A percentile compares a stretch with the other conserved stretches of the same genome.
phyloP scores from a whole-genome alignment of 495 filamentous ascomycete species.

The Penicillium soppii region DNA sequence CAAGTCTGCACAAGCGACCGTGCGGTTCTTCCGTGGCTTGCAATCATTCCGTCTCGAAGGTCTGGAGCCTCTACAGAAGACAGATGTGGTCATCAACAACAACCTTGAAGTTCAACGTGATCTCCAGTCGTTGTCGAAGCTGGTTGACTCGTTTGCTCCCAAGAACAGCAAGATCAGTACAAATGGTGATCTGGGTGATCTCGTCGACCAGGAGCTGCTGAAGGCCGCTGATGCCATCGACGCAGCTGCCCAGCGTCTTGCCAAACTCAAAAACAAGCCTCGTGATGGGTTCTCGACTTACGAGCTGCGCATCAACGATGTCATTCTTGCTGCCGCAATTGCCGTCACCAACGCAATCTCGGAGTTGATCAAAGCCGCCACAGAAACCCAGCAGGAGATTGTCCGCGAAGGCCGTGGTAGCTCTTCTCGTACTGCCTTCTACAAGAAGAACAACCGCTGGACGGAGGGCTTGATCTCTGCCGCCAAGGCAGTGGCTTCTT shows the following conservation, averaged over 20 bases:
- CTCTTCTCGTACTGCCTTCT: slow-evolving; percentile 90
- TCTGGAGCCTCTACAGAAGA: slow-evolving; percentile 83
- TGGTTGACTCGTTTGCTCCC: slow-evolving; percentile 86
- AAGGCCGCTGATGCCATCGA: slow-evolving; percentile 97
- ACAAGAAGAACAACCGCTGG: slow-evolving; percentile 99
- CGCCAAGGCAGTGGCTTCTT: slow-evolving; percentile 88
- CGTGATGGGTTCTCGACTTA: slow-evolving; percentile 95
- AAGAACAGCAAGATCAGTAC: slow-evolving; percentile 76
- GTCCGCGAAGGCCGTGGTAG: slow-evolving; percentile 91
- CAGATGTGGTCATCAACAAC: slow-evolving; percentile 92
- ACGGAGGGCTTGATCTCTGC: slow-evolving; percentile 96
- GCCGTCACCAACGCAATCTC: slow-evolving; percentile 97
- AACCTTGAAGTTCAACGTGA: slow-evolving; percentile 92
- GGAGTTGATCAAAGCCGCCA: slow-evolving; percentile 94
- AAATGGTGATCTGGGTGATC: slow-evolving; percentile 85
- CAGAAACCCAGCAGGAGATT: slow-evolving; percentile 92
- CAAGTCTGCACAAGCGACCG: slow-evolving; percentile 80
- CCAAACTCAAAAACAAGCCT: slow-evolving; percentile 89
- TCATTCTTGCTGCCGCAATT: slow-evolving; percentile 88
- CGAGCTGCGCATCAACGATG: slow-evolving; percentile 91
- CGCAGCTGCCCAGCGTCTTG: slow-evolving; percentile 82
- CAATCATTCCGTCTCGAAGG: slow-evolving; percentile 91
- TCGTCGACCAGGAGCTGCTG: slow-evolving; percentile 87
- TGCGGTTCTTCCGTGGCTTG: slow-evolving; percentile 93
- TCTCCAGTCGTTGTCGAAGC: slow-evolving; percentile 85